These are phyloP conservation scores for Zalaria obscura DNA, from an alignment of 2,329 filamentous ascomycete species.

Conservation along the genomic window DNA sequence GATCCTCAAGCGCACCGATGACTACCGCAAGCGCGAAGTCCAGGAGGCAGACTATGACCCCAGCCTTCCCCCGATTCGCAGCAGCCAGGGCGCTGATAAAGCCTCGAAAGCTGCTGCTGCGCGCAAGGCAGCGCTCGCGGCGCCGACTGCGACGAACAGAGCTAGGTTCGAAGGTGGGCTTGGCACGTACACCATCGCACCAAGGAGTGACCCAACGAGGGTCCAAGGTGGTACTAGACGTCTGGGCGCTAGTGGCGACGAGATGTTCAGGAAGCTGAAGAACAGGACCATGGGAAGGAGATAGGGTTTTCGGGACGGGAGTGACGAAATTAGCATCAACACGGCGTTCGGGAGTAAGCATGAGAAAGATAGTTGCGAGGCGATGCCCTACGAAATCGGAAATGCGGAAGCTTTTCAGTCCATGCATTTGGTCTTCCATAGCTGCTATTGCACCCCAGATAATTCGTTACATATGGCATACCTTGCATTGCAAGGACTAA, in stretches of 20 bases:
- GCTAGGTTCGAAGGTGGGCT: slow-evolving; percentile 45
- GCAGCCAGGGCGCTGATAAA: slow-evolving; percentile 14
- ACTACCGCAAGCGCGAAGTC: slow-evolving; percentile 73
- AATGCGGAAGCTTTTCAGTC: too few species aligned
- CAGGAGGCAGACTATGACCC: slow-evolving; percentile 46
- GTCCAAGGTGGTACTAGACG: slow-evolving; percentile 12
- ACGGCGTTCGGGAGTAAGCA: too few species aligned
- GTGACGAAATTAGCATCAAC: too few species aligned
- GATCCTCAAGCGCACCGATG: slow-evolving; percentile 83
- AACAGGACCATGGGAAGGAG: neutral
- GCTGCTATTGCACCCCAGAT: too few species aligned
- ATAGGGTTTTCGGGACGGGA: too few species aligned
- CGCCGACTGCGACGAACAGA: slow-evolving; percentile 39
- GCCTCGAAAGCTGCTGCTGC: slow-evolving; percentile 32
- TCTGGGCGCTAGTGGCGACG: slow-evolving; percentile 15
- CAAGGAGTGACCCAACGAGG: slow-evolving; percentile 36
- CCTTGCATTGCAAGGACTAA: too few species aligned
- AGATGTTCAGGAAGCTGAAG: slow-evolving; percentile 18
- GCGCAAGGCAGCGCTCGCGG: slow-evolving; percentile 37
- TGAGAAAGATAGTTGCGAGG: too few species aligned
- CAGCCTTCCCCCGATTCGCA: slow-evolving; percentile 14
- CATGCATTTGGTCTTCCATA: too few species aligned
- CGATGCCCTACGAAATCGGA: too few species aligned
- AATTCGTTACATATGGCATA: too few species aligned
- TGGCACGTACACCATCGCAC: slow-evolving; percentile 48